Conservation (phyloP, 2,329 filamentous ascomycete species). For the Juglanconis sp. region DNA sequence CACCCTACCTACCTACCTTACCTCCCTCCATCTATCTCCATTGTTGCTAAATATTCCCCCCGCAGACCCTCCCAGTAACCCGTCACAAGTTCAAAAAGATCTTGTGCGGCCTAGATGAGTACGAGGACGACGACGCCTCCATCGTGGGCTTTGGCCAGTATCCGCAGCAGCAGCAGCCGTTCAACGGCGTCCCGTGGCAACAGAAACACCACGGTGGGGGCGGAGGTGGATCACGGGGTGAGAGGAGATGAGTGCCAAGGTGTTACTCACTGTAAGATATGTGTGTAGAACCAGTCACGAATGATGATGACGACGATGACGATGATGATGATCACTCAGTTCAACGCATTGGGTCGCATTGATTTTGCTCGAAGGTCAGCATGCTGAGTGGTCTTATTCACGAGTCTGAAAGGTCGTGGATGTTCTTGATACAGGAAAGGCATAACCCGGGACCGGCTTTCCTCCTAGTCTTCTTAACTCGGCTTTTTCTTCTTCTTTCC, state of each 20-base stretch:
- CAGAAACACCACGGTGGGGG: background rate
- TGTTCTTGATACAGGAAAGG: too few species aligned
- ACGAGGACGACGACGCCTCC: slow-evolving; percentile 15
- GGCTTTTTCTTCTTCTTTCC: too few species aligned
- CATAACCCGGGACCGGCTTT: too few species aligned
- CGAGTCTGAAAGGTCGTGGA: too few species aligned
- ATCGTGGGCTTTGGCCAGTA: slow-evolving; percentile 6
- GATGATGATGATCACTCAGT: background rate
- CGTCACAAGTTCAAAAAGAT: slow-evolving; percentile 55
- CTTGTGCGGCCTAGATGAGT: slow-evolving; percentile 49
- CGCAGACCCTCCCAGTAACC: slow-evolving; percentile 53
- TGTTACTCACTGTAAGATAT: background rate
- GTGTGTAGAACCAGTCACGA: background rate
- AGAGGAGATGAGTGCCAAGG: background rate
- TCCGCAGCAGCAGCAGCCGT: slow-evolving; percentile 4
- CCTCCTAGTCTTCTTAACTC: too few species aligned
- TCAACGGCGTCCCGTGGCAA: background rate
- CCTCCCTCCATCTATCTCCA: background rate
- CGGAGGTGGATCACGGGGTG: background rate
- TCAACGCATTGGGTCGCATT: background rate
- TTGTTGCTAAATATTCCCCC: background rate
- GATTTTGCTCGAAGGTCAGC: too few species aligned
- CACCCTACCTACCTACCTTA: background rate
- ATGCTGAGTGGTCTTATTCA: too few species aligned
- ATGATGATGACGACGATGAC: background rate